Evolutionary conservation across 176 grass and related monocot genomes (phyloP), one percentile per base, ranked within the genome.

Genomic region (Oryza meyeriana): DNA sequence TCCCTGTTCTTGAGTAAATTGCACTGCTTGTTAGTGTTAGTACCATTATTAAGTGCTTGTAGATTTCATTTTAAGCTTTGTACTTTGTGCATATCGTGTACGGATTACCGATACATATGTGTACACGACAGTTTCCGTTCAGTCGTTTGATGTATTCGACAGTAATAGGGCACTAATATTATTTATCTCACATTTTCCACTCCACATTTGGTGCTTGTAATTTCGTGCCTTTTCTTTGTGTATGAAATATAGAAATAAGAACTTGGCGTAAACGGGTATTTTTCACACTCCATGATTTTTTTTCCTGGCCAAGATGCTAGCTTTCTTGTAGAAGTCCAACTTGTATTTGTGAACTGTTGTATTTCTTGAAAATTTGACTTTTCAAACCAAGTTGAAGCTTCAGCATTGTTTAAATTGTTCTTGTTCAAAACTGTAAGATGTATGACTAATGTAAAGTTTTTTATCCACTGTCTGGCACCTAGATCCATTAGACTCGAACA

Each of bases 11-110:
- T 82, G 83, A 82, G 88, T 90, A 85, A 90, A 78, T 74, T 10
- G 67, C 73, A 90, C 83, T 86, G 67, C 88, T 90, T 72, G 36
- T 68, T 40, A 29, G 59, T 90, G 72, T 22, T 57, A 81, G 83
- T 72, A 82, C 83, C 34, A 85, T 69, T 7, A 81, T 45, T 55
- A 38, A 12, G 10, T 50, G 12, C 17, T 28, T 20, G 20, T 24
- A 50, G 9, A 39, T 24, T 78, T 30, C 35, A 50, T 76, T 84
- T 76, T 26, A 75, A 55, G 72, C n/a, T 9, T 10, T 76, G 61
- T 66, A 38, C 31, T 55, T 38, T 64, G 3, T 39, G n/a, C 6
- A n/a, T 75, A 62, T 38, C 25, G 7, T 30, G 69, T 34, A 27
- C 2, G 39, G 25, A 25, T 48, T 26, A 35, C 4, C 17, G 16